A percentile compares a stretch with the other conserved stretches of the same genome.
These are phyloP conservation scores for Biscogniauxia marginata DNA, from an alignment of 2,329 filamentous ascomycete genomes.

Conservation along the genomic window DNA sequence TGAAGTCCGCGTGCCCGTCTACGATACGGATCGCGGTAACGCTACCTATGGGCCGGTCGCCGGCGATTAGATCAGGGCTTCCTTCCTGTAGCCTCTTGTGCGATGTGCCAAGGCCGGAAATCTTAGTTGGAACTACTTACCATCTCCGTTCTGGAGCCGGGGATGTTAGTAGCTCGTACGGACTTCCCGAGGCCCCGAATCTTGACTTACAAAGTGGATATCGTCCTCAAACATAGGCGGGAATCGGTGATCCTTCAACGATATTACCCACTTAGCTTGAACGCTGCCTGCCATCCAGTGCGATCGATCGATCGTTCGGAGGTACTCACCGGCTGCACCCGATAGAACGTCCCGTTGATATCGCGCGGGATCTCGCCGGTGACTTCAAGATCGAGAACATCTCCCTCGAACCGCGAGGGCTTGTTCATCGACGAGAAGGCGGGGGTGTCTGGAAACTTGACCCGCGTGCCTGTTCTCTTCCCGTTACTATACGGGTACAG, in stretches of 20 bases:
- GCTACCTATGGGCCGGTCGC: slow-evolving; percentile 35
- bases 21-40: slow-evolving; percentile 42
- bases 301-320: no score
- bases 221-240: slow-evolving; percentile 56
- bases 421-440: slow-evolving; percentile 39
- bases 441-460: slow-evolving; percentile 34
- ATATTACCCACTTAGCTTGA: not conserved
- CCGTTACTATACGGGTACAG: slow-evolving; percentile 33
- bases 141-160: slow-evolving; percentile 25
- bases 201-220: slow-evolving; percentile 32
- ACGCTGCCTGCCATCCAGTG: not conserved
- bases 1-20: slow-evolving; percentile 41
- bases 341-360: slow-evolving; percentile 47
- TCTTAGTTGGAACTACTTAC: slow-evolving; percentile 13
- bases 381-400: slow-evolving; percentile 41
- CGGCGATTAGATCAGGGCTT: slow-evolving; percentile 11
- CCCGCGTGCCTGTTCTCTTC: slow-evolving; percentile 22
- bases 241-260: slow-evolving; percentile 44
- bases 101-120: no score
- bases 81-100: not conserved
- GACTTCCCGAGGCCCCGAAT: not conserved
- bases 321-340: slow-evolving; percentile 43
- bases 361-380: slow-evolving; percentile 41
- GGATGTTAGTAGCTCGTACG: slow-evolving; percentile 6
- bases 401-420: slow-evolving; percentile 39